These are phyloP conservation scores for Amanita molliuscula DNA, from an alignment of 768 basidiomycete species.

Conservation along the genomic window DNA sequence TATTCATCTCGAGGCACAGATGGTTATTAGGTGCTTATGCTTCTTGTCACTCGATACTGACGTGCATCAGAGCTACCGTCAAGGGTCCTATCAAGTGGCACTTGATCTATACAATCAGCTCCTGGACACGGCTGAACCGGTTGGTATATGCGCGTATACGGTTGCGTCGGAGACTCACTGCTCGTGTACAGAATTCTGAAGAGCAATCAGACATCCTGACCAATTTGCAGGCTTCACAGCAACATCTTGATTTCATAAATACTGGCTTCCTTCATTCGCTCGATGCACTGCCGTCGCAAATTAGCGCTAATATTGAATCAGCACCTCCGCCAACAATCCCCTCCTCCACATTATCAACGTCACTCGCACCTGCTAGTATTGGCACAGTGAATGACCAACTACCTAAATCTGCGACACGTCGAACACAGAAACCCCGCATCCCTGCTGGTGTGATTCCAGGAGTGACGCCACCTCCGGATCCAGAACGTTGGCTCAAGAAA, in stretches of 20 bases:
- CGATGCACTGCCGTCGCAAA: slow-evolving; percentile 43
- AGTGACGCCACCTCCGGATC: slow-evolving; percentile 75
- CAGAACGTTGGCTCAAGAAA: slow-evolving; percentile 86
- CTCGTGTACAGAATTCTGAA: slow-evolving; percentile 54
- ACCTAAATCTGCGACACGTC: slow-evolving; percentile 25
- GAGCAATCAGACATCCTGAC: slow-evolving; percentile 83
- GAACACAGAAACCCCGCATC: slow-evolving; percentile 54
- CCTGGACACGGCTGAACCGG: slow-evolving; percentile 67
- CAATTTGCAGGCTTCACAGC: slow-evolving; percentile 74
- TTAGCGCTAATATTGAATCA: slow-evolving; percentile 47
- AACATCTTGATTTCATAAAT: slow-evolving; percentile 78
- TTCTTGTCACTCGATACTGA: slow-evolving; percentile 5
- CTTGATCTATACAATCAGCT: slow-evolving; percentile 75
- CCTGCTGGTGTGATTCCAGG: slow-evolving; percentile 71
- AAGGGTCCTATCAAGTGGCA: slow-evolving; percentile 63
- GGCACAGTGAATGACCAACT: slow-evolving; percentile 20
- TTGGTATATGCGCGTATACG: slow-evolving; percentile 25
- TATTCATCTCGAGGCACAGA: slow-evolving; percentile 77
- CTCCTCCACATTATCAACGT: slow-evolving; percentile 18
- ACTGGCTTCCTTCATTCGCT: slow-evolving; percentile 56
- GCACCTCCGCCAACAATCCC: slow-evolving; percentile 46
- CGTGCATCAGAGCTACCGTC: slow-evolving; percentile 56
- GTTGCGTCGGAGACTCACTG: background rate
- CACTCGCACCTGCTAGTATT: slow-evolving; percentile 20
- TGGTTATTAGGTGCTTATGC: slow-evolving; percentile 32